Base-by-base conservation (phyloP, 2,329 filamentous ascomycete species). In the Neoscytalidium dimidiatum region DNA sequence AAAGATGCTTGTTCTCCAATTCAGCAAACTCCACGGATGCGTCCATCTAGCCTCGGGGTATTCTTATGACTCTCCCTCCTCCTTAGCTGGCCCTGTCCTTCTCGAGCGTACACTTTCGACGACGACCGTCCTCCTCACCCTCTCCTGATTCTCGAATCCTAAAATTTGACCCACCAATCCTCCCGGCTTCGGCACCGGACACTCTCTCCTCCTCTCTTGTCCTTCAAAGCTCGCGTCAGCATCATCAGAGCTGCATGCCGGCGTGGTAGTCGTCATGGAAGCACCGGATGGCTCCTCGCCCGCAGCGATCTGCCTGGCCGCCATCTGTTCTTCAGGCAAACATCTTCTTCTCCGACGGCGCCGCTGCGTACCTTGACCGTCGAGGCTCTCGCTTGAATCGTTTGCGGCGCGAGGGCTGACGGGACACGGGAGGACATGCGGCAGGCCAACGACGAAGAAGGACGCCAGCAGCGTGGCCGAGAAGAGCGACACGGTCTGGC, bases 401-500 rank as follows among this genome's bases (percentile, higher is more conserved):
- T 92, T 90, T 71, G 90, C 90, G 35, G 88, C 86, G 69, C 91
- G 86, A 2, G 92, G 92, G 51, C 82, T 80, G 29, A 92, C 92
- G 1, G 95, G 95, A 75, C 95, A 99, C 1, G 95, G 95, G 19
- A 99, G 86, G 31, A 96, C 75, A 77, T 99, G 95, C 23, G 95
- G 95, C 49, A 97, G 83, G 31, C 88, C 92, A 62, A 99, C 95
- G 67, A 99, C 94, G 68, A 97, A 86, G 78, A 99, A 97, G 71
- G 91, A 95, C 33, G 93, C 89, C 68, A 92, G 85, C 63, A 98
- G 86, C 1, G 94, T 98, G n/a, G 91, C 92, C 58, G 92, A 93
- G 82, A 99, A 99, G 67, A 99, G 89, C 51, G 93, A 95, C 64
- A 91, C 94, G 71, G 95, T 99, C 82, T 92, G 92, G 72, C 92